Percentiles rank a stretch among this genome's conserved stretches.
Conservation (phyloP, 345 rosid genomes). For the Leavenworthia alabamica region DNA sequence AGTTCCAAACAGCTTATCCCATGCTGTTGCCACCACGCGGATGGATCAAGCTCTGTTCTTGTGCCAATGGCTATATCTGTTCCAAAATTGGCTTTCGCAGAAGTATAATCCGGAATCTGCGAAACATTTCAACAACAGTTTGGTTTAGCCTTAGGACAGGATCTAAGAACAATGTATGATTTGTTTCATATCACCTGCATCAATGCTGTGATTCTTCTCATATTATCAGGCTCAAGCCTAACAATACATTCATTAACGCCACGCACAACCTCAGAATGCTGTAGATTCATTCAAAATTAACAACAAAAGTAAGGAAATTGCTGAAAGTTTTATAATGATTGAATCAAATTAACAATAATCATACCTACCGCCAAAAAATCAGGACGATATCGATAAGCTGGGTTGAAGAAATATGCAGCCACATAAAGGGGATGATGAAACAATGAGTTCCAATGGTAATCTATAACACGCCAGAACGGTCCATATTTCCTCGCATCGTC, state of each 20-base stretch:
- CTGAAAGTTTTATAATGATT: not conserved
- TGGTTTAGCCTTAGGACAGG: not conserved
- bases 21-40: constrained; percentile 67
- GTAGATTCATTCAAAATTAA: constrained; percentile 22
- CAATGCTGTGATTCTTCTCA: constrained; percentile 68
- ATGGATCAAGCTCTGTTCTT: constrained; percentile 83
- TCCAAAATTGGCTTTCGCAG: constrained; percentile 78
- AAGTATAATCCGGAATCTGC: constrained; percentile 73
- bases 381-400: constrained; percentile 62
- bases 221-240: constrained; percentile 70
- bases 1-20: constrained; percentile 71
- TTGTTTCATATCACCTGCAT: constrained; percentile 56
- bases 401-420: constrained; percentile 92
- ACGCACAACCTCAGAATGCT: constrained; percentile 75
- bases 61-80: constrained; percentile 77
- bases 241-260: constrained; percentile 87
- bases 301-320: not conserved
- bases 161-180: not conserved
- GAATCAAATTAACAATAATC: not conserved
- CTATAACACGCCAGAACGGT: constrained; percentile 78
- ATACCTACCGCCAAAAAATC: constrained; percentile 67
- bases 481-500: constrained; percentile 62
- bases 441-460: constrained; percentile 61
- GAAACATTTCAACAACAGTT: not conserved
- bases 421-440: constrained; percentile 79